Base-by-base conservation (phyloP, 768 basidiomycete species). In the Cystobasidium onofrii region DNA sequence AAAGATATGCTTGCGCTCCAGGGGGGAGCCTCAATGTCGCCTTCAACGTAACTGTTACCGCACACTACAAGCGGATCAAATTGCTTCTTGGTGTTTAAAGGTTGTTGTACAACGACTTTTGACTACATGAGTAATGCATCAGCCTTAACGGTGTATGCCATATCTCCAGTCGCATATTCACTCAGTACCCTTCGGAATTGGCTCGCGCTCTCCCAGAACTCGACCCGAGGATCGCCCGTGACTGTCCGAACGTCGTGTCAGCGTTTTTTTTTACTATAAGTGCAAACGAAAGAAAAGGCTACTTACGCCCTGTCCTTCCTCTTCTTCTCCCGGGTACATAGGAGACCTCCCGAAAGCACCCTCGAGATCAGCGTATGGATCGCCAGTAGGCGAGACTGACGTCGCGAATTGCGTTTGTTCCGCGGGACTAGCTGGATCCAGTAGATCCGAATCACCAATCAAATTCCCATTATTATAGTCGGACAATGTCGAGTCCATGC, bases 271-370 rank as follows among this genome's bases (percentile, higher is more conserved):
- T n/a, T 57, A 7, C 7, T 57, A 57, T 57, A 7, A 13, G n/a
- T n/a, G 9, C 10, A 25, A 23, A 7, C 20, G 23, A 17, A 6
- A 9, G 61, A 9, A 29, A 23, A 6, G 15, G 23, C 4, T 39
- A 67, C 65, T 67, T 33, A 67, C 65, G 20, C 65, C 65, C 31
- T 67, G 41, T 2, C 65, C 20, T 12, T 64, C 63, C 9, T 67
- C 65, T 18, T 67, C 65, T 9, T 67, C 65, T 13, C 46, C 65
- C 4, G 46, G 44, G 29, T 52, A 46, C 44, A 29, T 60, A 34
- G 57, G 57, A 4, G 39, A 34, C 31, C 50, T 34, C 17, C 39
- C 65, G 31, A 67, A 54, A n/a, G 46, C 65, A 29, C 44, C 50
- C 27, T 67, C 65, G 7, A 67, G 50, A 29, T 67, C 65, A 10